Evolutionary conservation across 192 early-diverging fungal species (phyloP), one percentile per base, ranked within the genome.

Genomic region (Gamsiella multidivaricata): DNA sequence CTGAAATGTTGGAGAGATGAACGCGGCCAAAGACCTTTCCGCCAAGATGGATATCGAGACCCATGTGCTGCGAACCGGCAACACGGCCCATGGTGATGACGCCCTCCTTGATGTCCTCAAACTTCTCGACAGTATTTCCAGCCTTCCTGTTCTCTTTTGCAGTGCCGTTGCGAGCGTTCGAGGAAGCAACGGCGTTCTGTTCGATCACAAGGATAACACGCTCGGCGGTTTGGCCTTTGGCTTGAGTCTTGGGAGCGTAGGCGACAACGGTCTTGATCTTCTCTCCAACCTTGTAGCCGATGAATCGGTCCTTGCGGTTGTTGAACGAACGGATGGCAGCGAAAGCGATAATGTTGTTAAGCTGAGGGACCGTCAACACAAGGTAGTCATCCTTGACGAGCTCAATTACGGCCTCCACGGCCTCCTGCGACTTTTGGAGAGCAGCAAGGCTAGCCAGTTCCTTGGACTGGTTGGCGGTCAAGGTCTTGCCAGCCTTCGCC

Each of bases 331-430:
- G 87, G 50, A 85, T 80, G 51, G 82, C 54, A 8, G 89, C 88
- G 76, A 89, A 90, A 2, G 82, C 85, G 57, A 91, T 80, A 36
- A 65, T 54, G 56, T 89, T 84, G 63, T 74, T 71, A 37, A 82
- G 41, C 33, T 65, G 61, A 1, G 94, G 92, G 55, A 95, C 52
- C 5, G 88, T 86, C 12, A 93, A 55, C 26, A 95, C 85, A 25
- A 89, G 52, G 62, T 95, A 95, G 69, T 91, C 90, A 29, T 94
- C 87, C 82, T 94, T 95, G 57, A 95, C 86, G 14, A 93, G 59
- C 62, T 92, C 88, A 37, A 95, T 85, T 25, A 86, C 80, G 26
- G 87, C 81, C 29, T 91, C 91, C 11, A 91, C 29, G 31, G 57
- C 14, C 36, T 62, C 76, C 8, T 78, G 75, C 20, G 61, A 42